A percentile compares a stretch with the other conserved stretches of the same genome.
Evolutionary conservation across 75 land plant genomes (phyloP).

Genomic region (Pinus tabuliformis): DNA sequence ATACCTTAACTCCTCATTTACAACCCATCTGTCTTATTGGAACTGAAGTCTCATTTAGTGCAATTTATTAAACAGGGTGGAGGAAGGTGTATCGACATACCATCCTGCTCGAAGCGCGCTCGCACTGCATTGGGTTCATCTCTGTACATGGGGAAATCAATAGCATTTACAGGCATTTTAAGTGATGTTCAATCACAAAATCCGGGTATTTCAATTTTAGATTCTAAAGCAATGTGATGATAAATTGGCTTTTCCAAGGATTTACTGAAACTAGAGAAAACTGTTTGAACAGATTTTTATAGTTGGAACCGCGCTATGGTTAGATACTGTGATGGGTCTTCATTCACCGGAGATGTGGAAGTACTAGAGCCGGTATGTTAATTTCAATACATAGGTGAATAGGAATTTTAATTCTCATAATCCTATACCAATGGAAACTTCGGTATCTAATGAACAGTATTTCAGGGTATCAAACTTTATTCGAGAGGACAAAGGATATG

Average conservation of each 20-base stretch:
- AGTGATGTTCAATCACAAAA: constrained; percentile 23
- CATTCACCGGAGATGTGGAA: constrained; percentile 68
- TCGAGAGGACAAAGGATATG: constrained; percentile 39
- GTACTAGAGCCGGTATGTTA: constrained; percentile 30
- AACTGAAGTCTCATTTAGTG: background rate
- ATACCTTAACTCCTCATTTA: too few species aligned
- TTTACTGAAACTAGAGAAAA: too few species aligned
- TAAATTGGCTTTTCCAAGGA: too few species aligned
- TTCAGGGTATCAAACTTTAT: constrained; percentile 5
- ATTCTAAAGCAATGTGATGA: constrained; percentile 30
- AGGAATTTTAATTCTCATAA: too few species aligned
- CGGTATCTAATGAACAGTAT: too few species aligned
- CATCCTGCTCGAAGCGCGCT: constrained; percentile 20
- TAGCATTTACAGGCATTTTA: constrained; percentile 25
- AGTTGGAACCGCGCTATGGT: constrained; percentile 60
- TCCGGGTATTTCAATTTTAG: constrained; percentile 22
- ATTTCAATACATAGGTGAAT: too few species aligned
- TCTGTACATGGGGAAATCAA: constrained; percentile 19
- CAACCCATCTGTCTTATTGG: background rate
- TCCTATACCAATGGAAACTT: too few species aligned
- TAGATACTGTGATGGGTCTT: constrained; percentile 77
- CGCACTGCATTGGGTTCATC: constrained; percentile 51
- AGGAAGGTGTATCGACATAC: constrained; percentile 28
- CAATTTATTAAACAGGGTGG: constrained; percentile 20
- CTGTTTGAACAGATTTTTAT: constrained; percentile 29